Evolutionary conservation across 768 basidiomycete species (phyloP).

Genomic region (Exidia glandulosa): DNA sequence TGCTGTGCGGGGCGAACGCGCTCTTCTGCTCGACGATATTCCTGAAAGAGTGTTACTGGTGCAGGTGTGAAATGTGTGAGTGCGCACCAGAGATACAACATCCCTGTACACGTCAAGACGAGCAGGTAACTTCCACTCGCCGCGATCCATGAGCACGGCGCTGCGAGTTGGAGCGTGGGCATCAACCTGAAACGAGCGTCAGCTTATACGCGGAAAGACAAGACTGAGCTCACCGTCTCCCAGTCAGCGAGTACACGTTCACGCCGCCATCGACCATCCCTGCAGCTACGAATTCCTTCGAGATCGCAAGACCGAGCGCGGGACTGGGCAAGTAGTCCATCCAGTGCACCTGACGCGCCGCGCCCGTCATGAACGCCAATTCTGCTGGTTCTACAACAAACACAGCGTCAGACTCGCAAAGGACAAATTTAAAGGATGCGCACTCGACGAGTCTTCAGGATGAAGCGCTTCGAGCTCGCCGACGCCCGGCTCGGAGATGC

Average conservation of each 20-base stretch:
- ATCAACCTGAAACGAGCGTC: slow-evolving; percentile 42
- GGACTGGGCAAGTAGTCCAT: slow-evolving; percentile 76
- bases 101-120: slow-evolving; percentile 60
- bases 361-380: slow-evolving; percentile 49
- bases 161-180: slow-evolving; percentile 63
- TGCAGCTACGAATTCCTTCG: slow-evolving; percentile 58
- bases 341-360: slow-evolving; percentile 59
- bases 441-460: slow-evolving; percentile 47
- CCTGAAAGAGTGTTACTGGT: slow-evolving; percentile 32
- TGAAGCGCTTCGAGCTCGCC: slow-evolving; percentile 60
- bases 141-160: slow-evolving; percentile 58
- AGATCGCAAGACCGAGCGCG: slow-evolving; percentile 54
- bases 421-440: slow-evolving; percentile 11
- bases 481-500: background rate
- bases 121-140: slow-evolving; percentile 54
- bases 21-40: slow-evolving; percentile 59
- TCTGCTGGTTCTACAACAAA: slow-evolving; percentile 45
- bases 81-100: slow-evolving; percentile 64
- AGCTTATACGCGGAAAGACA: background rate
- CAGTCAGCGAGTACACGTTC: slow-evolving; percentile 75
- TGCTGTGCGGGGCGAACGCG: slow-evolving; percentile 53
- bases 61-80: slow-evolving; percentile 1
- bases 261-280: slow-evolving; percentile 70
- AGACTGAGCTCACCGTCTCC: slow-evolving; percentile 51
- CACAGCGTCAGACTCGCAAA: background rate